Conservation (phyloP, 345 rosid genomes). For the Hibiscus trionum region DNA sequence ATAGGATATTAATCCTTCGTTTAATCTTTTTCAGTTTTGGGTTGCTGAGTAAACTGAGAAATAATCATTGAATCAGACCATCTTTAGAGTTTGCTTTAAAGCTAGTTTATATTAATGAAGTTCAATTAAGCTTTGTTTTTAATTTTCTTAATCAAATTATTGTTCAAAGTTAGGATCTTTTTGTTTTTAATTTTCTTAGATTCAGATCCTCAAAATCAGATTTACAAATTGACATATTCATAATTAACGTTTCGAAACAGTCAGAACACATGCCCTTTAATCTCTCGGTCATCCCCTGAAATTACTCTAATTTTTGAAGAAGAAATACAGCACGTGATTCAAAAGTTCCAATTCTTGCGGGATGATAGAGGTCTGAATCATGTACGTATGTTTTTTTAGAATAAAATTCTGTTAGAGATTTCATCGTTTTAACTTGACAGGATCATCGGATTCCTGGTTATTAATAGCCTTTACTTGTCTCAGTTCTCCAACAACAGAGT, state of each 20-base stretch:
- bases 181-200: not conserved
- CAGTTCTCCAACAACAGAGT: not conserved
- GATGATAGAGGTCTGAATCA: not conserved
- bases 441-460: not conserved
- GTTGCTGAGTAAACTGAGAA: no score
- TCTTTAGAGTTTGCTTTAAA: not conserved
- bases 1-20: no score
- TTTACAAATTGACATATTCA: constrained; percentile 20
- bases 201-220: constrained; percentile 19
- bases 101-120: not conserved
- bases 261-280: constrained; percentile 8
- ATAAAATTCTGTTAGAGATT: not conserved
- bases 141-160: not conserved
- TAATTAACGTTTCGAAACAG: constrained; percentile 15
- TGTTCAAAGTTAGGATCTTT: not conserved
- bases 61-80: not conserved
- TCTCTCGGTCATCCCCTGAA: constrained; percentile 3
- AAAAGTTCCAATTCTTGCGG: not conserved
- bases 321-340: constrained; percentile 4
- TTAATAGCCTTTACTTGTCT: not conserved
- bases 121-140: not conserved
- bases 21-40: not conserved
- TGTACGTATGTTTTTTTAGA: not conserved
- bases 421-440: not conserved
- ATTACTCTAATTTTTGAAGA: not conserved